Evolutionary conservation across 2,329 filamentous ascomycete species (phyloP), one percentile per base, ranked within the genome.

Genomic region (Alternaria sp.): DNA sequence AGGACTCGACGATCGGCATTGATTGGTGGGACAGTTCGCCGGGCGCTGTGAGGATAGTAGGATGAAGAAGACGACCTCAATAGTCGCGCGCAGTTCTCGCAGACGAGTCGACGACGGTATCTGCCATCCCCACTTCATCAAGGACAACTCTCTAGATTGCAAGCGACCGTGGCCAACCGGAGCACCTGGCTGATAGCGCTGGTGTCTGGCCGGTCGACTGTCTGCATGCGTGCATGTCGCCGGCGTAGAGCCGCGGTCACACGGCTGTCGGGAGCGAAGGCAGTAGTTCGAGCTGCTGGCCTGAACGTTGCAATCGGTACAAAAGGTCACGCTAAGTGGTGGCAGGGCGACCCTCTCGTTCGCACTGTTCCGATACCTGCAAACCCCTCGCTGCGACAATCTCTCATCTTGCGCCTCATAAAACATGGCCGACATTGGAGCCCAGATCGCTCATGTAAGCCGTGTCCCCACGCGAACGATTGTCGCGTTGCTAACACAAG

Each of bases 391-490:
- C 41, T 20, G 23, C 45, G 11, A 44, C 58, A 0, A 10, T 4
- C 15, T 20, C 20, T 3, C 15, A 43, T 44, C 23, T 14, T 43
- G 43, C 20, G 15, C 30, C 33, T 59, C 44, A 3, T 41, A 21
- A 11, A 41, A 53, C 43, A 72, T 72, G 70, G 70, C 70, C 28
- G 61, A 68, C 25, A 63, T 66, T 30, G 60, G 55, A n/a, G 51
- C 63, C 11, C 70, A 69, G 15, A 71, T 71, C 7, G 64, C 63
- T 6, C 55, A 71, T 23, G 69, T 71, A 47, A 60, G 69, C 26
- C 15, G 6, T 20, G 15, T 18, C 28, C 14, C 14, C 25, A 26
- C 20, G 23, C 23, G 15, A 41, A 20, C 28, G 14, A 15, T 21
- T 2, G 18, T 25, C 41, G 20, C 26, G 47, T 28, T 12, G 26